These are phyloP conservation scores for Pezicula radicicola DNA, from an alignment of 2,329 filamentous ascomycete genomes.

Conservation along the genomic window DNA sequence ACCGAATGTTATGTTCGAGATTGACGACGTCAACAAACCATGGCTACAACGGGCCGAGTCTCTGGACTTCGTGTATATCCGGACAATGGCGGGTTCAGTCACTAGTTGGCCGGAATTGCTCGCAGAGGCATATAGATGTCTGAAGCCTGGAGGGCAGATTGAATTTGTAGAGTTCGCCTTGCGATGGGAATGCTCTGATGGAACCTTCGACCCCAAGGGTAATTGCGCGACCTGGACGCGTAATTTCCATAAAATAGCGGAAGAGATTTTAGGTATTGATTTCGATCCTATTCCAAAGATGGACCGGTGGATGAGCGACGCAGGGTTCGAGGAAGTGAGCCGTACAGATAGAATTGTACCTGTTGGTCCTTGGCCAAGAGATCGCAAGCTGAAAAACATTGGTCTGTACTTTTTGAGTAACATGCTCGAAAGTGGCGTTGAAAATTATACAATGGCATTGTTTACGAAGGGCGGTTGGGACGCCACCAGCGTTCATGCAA, in stretches of 20 bases:
- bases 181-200: conserved; percentile 13
- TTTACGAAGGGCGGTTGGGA: conserved; percentile 18
- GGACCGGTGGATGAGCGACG: conserved; percentile 25
- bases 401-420: conserved; percentile 20
- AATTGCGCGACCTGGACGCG: conserved; percentile 10
- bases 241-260: conserved; percentile 7
- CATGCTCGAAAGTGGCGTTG: conserved; percentile 15
- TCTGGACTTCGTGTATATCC: conserved; percentile 58
- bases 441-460: conserved; percentile 14
- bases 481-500: conserved; percentile 13
- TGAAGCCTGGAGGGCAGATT: conserved; percentile 18
- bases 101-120: conserved; percentile 53
- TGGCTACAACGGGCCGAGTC: conserved; percentile 38
- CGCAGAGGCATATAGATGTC: conserved; percentile 39
- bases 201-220: conserved; percentile 8
- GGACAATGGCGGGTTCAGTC: conserved; percentile 53
- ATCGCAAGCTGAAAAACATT: conserved; percentile 26
- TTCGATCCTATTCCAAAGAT: conserved; percentile 15
- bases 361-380: conserved; percentile 28
- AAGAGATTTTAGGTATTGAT: conserved; percentile 10
- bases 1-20: conserved; percentile 57
- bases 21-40: conserved; percentile 58
- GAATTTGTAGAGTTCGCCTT: conserved; percentile 15
- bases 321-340: conserved; percentile 37
- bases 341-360: conserved; percentile 18